These are phyloP conservation scores for Firmiana major DNA, from an alignment of 345 rosid species.

Conservation along the genomic window DNA sequence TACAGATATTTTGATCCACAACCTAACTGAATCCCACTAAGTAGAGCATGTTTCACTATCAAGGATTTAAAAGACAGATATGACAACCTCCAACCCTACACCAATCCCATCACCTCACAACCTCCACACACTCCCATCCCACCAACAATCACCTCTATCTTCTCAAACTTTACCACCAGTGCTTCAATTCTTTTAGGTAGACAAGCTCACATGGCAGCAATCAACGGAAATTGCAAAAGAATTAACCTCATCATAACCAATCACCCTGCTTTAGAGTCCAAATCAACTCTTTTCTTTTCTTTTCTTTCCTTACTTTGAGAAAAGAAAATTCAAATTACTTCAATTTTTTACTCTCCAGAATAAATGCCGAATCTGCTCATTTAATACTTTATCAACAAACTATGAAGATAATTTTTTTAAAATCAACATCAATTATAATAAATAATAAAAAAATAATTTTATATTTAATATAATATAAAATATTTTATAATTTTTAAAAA, in stretches of 20 bases:
- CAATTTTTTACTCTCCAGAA: no score
- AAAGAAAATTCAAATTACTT: no score
- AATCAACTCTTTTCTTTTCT: not conserved
- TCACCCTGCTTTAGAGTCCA: not conserved
- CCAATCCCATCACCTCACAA: not conserved
- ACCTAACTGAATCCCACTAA: not conserved
- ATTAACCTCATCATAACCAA: not conserved
- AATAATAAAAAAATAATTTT: no score
- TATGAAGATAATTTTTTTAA: no score
- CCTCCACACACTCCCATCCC: constrained; percentile 5
- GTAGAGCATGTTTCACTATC: not conserved
- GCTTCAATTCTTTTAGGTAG: not conserved
- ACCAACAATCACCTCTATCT: not conserved
- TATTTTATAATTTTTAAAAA: no score
- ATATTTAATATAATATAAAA: no score
- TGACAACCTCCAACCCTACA: constrained; percentile 8
- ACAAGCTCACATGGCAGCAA: not conserved
- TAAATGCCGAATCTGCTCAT: no score
- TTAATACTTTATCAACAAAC: no score
- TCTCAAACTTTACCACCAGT: not conserved
- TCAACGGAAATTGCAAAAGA: not conserved
- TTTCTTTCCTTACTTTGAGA: no score
- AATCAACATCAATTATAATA: no score
- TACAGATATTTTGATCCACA: not conserved
- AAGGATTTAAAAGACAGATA: not conserved